Evolutionary conservation across 208 protist genomes (phyloP), one percentile per base, ranked within the genome.

Genomic region (Herpetomonas samuelpessoai): DNA sequence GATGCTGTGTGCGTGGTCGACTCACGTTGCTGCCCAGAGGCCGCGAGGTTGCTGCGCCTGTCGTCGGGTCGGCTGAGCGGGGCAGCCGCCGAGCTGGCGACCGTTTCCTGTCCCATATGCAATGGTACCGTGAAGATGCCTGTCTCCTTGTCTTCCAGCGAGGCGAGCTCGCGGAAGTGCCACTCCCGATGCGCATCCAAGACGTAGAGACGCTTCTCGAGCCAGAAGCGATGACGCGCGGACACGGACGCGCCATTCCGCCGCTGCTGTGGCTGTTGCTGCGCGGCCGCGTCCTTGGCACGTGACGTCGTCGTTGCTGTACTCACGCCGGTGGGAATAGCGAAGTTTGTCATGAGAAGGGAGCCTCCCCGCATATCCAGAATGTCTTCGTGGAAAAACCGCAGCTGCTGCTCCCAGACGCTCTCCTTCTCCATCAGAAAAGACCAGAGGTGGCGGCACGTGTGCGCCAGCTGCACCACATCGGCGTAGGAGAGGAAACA

Each of bases 101-200:
- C n/a, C 2, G 68, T 47, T 12, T 38, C 61, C 10, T 9, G 24
- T 0, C 76, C 77, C 19, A 65, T 53, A 44, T 87, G 76, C 46
- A 87, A 48, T 0, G 73, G 61, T 0, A 87, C 67, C 25, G 76
- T 81, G 64, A 81, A 87, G 58, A 81, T 73, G 24, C 75, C 80
- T 2, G 73, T 76, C 4, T 21, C 18, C 35, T 48, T 60, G 53
- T 84, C 76, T 24, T 77, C 63, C 9, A 87, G 53, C 14, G 62
- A 57, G 10, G 72, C 65, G 39, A 74, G 26, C 29, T 90, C 86
- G 31, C 74, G 76, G 60, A 90, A 85, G 46, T 86, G 65, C 82
- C 80, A 91, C 55, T 86, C 78, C 1, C 86, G 74, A n/a, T 68
- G 69, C 18, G 78, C 56, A 62, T 91, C 86, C n/a, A 88, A 62